Evolutionary conservation across 345 rosid genomes (phyloP), one percentile per base, ranked within the genome.

Genomic region (Viola odorata): DNA sequence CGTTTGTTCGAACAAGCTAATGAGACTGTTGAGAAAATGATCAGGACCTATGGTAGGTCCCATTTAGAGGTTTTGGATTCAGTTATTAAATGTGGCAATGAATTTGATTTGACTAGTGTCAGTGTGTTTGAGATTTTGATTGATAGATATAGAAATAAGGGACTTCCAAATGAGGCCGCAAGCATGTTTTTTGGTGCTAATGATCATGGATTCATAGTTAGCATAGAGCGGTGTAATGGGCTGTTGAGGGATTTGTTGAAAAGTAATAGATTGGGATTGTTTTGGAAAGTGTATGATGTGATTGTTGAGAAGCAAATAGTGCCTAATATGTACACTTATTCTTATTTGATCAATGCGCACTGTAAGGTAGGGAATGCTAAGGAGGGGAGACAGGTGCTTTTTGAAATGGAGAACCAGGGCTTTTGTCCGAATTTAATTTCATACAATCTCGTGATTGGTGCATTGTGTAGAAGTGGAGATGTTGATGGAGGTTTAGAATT

Each of bases 181-280:
- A 41, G 53, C 53, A 79, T 78, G 50, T 72, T 85, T 65, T 17
- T 59, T 4, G 82, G 75, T 42, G 69, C 68, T 11, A 67, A 58
- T 62, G 51, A 40, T 57, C 64, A 71, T 65, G 76, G 63, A 44
- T 41, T 80, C 12, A 65, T 77, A 66, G 82, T 79, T 57, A 50
- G 57, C 67, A 65, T 77, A 73, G 16, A 75, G 32, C 76, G 83
- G 54, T 86, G 84, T 74, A 89, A 86, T 62, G 45, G 69, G 32
- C 65, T 86, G 67, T 67, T 89, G 81, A 79, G 66, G 59, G 87
- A 81, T 66, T 83, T 88, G 63, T 64, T 82, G 76, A 86, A 77
- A 64, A 65, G 65, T 50, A 73, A 82, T 60, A 73, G 63, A 50
- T 15, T 75, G 76, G 84, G 75, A 39, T 70, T 84, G 72, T 86